These are phyloP conservation scores for Calonectria pseudoturangicola DNA, from an alignment of 2,329 filamentous ascomycete genomes.

Conservation along the genomic window DNA sequence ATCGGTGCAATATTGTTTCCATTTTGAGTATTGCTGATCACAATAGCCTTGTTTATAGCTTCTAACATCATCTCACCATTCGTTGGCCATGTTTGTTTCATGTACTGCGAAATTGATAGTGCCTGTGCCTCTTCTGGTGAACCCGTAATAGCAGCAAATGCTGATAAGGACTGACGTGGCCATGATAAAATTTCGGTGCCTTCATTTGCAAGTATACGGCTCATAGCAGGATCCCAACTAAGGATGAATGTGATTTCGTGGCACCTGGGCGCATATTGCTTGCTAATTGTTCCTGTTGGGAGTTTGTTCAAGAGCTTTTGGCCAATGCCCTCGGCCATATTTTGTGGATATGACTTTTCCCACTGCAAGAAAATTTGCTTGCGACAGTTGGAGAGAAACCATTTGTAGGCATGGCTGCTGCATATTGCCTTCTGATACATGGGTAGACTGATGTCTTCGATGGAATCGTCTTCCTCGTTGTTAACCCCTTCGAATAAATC, in stretches of 20 bases:
- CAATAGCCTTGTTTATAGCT: background rate
- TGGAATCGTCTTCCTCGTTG: background rate
- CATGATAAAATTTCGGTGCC: too few species aligned
- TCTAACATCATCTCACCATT: background rate
- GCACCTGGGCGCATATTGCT: background rate
- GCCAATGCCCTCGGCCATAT: background rate
- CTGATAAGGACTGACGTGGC: background rate
- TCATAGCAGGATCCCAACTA: background rate
- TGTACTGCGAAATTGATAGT: background rate
- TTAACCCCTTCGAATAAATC: background rate
- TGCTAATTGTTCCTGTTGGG: background rate
- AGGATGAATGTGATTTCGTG: background rate
- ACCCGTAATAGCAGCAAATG: background rate
- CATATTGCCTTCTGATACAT: background rate
- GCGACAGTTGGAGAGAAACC: background rate
- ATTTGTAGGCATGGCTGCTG: background rate
- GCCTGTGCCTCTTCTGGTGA: background rate
- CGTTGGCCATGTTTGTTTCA: background rate
- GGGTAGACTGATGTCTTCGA: background rate
- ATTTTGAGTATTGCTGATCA: too few species aligned
- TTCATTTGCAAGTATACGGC: background rate
- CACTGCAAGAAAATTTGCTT: background rate
- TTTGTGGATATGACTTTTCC: background rate
- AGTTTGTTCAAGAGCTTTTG: background rate
- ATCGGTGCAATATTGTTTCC: too few species aligned